Evolutionary conservation across 2,329 filamentous ascomycete genomes (phyloP).

Genomic region (Rhynchosporium agropyri): DNA sequence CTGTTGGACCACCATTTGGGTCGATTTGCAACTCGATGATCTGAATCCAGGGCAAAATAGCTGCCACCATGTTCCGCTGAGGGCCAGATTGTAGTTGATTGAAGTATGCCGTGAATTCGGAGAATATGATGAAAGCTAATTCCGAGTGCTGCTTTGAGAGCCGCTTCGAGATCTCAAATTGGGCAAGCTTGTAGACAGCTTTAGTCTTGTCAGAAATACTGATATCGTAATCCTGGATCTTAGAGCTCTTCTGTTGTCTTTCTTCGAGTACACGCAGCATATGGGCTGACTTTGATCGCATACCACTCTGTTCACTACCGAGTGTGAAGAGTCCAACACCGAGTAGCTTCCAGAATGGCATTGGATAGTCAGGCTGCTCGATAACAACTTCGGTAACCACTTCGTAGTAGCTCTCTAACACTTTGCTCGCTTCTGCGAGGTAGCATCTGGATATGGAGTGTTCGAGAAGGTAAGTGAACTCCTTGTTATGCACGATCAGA

Average conservation of each 20-base stretch:
- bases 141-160: conserved; percentile 87
- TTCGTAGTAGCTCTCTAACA: conserved; percentile 92
- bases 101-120: conserved; percentile 92
- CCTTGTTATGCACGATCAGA: conserved; percentile 85
- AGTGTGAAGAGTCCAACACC: conserved; percentile 89
- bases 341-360: conserved; percentile 88
- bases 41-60: conserved; percentile 95
- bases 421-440: conserved; percentile 75
- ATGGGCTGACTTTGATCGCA: conserved; percentile 83
- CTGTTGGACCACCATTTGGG: conserved; percentile 86
- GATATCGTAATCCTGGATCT: conserved; percentile 96
- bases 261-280: conserved; percentile 82
- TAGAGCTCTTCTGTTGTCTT: conserved; percentile 80
- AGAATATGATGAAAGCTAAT: conserved; percentile 90
- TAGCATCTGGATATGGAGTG: conserved; percentile 94
- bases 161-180: conserved; percentile 93
- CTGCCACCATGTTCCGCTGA: conserved; percentile 91
- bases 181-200: conserved; percentile 94
- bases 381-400: conserved; percentile 87
- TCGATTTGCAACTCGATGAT: conserved; percentile 90
- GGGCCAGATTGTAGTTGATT: conserved; percentile 80
- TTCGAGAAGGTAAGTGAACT: conserved; percentile 82
- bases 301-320: conserved; percentile 86
- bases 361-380: conserved; percentile 78
- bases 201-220: conserved; percentile 98